Evolutionary conservation across 2,329 filamentous ascomycete genomes (phyloP).

Genomic region (Ramularia endophylla): DNA sequence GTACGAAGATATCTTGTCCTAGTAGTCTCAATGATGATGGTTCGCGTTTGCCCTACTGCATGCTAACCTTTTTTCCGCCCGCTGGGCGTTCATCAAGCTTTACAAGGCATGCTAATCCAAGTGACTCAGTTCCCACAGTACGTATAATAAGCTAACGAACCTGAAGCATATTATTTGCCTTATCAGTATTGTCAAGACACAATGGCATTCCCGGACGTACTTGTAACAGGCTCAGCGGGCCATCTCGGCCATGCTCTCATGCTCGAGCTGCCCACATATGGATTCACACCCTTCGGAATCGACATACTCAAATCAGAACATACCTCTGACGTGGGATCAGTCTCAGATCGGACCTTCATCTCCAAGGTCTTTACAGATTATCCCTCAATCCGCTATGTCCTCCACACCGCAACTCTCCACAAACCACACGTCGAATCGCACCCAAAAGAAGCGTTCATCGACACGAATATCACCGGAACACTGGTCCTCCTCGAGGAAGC

Average conservation of each 20-base stretch:
- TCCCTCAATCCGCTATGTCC: constrained; percentile 11
- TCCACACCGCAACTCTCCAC: constrained; percentile 18
- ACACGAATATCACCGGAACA: constrained; percentile 17
- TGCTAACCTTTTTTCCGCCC: no score
- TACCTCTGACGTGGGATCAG: constrained; percentile 7
- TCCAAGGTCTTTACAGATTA: constrained; percentile 3
- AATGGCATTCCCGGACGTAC: constrained; percentile 7
- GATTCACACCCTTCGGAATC: constrained; percentile 12
- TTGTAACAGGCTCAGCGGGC: constrained; percentile 16
- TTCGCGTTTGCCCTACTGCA: no score
- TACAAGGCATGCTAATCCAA: no score
- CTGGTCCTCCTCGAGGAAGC: constrained; percentile 17
- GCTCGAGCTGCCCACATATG: constrained; percentile 10
- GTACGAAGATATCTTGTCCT: no score
- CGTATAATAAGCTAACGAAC: no score
- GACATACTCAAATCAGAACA: constrained; percentile 13
- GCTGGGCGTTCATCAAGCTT: no score
- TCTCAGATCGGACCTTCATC: constrained; percentile 11
- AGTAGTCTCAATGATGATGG: no score
- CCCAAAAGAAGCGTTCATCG: constrained; percentile 15
- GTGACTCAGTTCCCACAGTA: no score
- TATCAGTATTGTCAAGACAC: no score
- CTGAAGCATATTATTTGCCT: no score
- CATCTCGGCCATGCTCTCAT: constrained; percentile 18
- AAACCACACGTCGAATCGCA: constrained; percentile 18